Evolutionary conservation across 768 basidiomycete species (phyloP).

Genomic region (Lactarius quietus): DNA sequence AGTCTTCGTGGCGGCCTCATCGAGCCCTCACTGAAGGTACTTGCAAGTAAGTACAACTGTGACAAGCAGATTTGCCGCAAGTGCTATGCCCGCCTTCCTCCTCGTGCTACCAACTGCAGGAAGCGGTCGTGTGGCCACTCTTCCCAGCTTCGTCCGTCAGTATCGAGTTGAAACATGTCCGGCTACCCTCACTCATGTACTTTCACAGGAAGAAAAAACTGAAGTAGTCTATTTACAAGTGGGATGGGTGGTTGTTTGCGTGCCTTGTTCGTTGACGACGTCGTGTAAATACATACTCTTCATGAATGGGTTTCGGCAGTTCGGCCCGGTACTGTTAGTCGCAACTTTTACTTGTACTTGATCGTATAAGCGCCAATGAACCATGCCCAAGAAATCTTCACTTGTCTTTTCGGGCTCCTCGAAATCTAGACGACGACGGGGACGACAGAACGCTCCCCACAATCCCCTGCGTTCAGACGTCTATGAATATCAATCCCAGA

Average conservation of each 20-base stretch:
- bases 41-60: constrained; percentile 98
- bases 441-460: constrained; percentile 32
- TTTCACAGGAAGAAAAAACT: constrained; percentile 85
- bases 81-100: constrained; percentile 99
- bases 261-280: neutral
- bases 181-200: neutral
- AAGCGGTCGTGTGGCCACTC: constrained; percentile 91
- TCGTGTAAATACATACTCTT: neutral
- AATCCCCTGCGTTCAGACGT: constrained; percentile 40
- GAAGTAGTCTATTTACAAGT: constrained; percentile 56
- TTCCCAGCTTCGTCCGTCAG: constrained; percentile 87
- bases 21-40: constrained; percentile 96
- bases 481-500: constrained; percentile 59
- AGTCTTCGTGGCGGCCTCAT: constrained; percentile 98
- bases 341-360: neutral
- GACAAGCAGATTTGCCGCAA: constrained; percentile 99
- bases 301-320: neutral
- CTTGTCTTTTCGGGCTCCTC: constrained; percentile 24
- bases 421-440: constrained; percentile 38
- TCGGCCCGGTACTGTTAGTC: constrained; percentile 6
- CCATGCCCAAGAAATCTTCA: constrained; percentile 4
- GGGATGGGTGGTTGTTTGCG: constrained; percentile 5
- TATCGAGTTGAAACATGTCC: constrained; percentile 29
- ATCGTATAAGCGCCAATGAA: neutral
- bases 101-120: constrained; percentile 99